phyloP scores from a whole-genome alignment of 2,329 filamentous ascomycete species.

The Fusarium kyushuense region DNA sequence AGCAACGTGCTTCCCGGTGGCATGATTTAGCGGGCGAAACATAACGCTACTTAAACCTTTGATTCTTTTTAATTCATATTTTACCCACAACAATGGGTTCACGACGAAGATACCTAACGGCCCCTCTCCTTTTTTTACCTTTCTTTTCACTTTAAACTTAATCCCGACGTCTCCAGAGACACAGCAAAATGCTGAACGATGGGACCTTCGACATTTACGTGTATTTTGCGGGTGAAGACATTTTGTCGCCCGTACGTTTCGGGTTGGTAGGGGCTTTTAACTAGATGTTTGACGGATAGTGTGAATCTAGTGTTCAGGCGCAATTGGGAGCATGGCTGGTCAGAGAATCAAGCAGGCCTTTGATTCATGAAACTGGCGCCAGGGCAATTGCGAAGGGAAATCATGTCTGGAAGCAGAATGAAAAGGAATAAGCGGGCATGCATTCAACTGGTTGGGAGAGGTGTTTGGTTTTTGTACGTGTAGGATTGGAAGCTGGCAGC shows the following conservation, averaged over 20 bases:
- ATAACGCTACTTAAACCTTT: conserved; percentile 25
- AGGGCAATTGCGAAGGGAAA: conserved; percentile 31
- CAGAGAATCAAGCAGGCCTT: conserved; percentile 52
- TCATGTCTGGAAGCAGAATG: conserved; percentile 42
- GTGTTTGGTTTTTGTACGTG: conserved; percentile 48
- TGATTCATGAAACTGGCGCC: conserved; percentile 48
- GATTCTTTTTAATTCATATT: conserved; percentile 33
- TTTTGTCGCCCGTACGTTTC: conserved; percentile 32
- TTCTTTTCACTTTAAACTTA: conserved; percentile 17
- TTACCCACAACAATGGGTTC: conserved; percentile 34
- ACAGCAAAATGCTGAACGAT: conserved; percentile 1
- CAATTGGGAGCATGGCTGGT: conserved; percentile 35
- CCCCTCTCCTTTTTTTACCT: conserved; percentile 26
- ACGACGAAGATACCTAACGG: conserved; percentile 43
- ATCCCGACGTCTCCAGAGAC: conserved; percentile 19
- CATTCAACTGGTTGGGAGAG: conserved; percentile 36
- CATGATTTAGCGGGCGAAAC: conserved; percentile 56
- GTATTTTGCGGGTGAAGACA: conserved; percentile 32
- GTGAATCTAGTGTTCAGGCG: conserved; percentile 43
- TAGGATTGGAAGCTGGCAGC: conserved; percentile 41
- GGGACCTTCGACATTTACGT: conserved; percentile 17
- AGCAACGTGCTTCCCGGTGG: conserved; percentile 56
- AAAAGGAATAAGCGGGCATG: conserved; percentile 41
- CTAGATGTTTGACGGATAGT: conserved; percentile 30
- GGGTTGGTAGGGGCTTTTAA: conserved; percentile 17